Evolutionary conservation across 148 eudicot genomes (phyloP).

Genomic region (Amaranthus palmeri): DNA sequence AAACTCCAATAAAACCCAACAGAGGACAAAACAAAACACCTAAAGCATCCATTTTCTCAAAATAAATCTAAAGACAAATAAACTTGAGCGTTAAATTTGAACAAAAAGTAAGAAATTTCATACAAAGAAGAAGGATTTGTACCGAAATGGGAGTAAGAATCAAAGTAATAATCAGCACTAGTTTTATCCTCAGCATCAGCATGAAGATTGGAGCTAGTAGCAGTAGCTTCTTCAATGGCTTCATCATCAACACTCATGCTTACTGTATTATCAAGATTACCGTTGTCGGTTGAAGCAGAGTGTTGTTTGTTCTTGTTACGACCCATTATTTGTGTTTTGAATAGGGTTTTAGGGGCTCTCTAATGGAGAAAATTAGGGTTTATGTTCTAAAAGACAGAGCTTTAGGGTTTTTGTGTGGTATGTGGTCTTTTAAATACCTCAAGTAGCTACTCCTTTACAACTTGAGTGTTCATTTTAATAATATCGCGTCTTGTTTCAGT

Average conservation of each 20-base stretch:
- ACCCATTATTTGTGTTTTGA: conserved; percentile 26
- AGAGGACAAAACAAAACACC: background rate
- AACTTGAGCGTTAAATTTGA: background rate
- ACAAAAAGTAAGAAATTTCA: background rate
- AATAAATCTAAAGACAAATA: background rate
- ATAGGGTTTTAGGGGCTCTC: conserved; percentile 19
- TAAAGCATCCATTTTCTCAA: background rate
- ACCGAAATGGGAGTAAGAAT: conserved; percentile 98
- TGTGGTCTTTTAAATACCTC: too few species aligned
- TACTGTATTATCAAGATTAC: conserved; percentile 20
- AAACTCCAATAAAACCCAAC: background rate
- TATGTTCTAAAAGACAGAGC: background rate
- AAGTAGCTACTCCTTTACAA: too few species aligned
- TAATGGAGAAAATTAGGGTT: conserved; percentile 26
- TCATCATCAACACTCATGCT: conserved; percentile 39
- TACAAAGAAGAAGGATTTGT: background rate
- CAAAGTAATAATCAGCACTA: conserved; percentile 98
- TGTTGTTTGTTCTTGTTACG: conserved; percentile 25
- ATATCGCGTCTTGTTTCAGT: too few species aligned
- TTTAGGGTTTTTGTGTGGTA: too few species aligned
- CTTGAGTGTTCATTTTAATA: too few species aligned
- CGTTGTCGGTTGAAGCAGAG: conserved; percentile 7
- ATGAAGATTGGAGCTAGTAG: conserved; percentile 47
- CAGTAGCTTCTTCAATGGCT: conserved; percentile 36
- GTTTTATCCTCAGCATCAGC: conserved; percentile 55